These are phyloP conservation scores for Eremothecium sinecaudum DNA, from an alignment of 1,139 yeast genomes.

Conservation along the genomic window DNA sequence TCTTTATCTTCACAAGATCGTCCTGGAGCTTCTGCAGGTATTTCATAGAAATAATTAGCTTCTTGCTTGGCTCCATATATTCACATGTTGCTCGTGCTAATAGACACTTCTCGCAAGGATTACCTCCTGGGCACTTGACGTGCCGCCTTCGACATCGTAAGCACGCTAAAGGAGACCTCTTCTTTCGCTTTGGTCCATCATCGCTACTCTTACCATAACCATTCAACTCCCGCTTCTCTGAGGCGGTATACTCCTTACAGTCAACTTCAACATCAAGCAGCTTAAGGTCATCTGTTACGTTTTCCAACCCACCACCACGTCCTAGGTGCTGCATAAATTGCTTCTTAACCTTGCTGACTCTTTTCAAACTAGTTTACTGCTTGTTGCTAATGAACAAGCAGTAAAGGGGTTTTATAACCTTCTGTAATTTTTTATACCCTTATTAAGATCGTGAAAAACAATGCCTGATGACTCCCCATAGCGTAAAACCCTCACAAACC, in stretches of 20 bases:
- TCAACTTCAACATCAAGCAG: not conserved
- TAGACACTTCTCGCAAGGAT: slow-evolving; percentile 61
- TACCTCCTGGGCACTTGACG: slow-evolving; percentile 74
- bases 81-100: slow-evolving; percentile 56
- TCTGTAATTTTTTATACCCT: too few species aligned
- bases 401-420: too few species aligned
- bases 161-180: slow-evolving; percentile 35
- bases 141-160: slow-evolving; percentile 67
- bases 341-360: too few species aligned
- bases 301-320: too few species aligned
- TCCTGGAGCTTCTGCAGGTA: slow-evolving; percentile 62
- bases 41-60: slow-evolving; percentile 67
- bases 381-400: too few species aligned
- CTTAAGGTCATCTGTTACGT: slow-evolving; percentile 1
- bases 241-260: not conserved
- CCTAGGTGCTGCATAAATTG: too few species aligned
- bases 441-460: too few species aligned
- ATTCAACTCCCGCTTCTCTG: slow-evolving; percentile 1
- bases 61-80: slow-evolving; percentile 68
- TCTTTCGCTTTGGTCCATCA: slow-evolving; percentile 7
- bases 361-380: too few species aligned
- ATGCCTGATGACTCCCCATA: too few species aligned
- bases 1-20: slow-evolving; percentile 42
- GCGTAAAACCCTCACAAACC: too few species aligned
- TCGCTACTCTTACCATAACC: not conserved